phyloP scores from a whole-genome alignment of 768 basidiomycete species.

The Naganishia onofrii region DNA sequence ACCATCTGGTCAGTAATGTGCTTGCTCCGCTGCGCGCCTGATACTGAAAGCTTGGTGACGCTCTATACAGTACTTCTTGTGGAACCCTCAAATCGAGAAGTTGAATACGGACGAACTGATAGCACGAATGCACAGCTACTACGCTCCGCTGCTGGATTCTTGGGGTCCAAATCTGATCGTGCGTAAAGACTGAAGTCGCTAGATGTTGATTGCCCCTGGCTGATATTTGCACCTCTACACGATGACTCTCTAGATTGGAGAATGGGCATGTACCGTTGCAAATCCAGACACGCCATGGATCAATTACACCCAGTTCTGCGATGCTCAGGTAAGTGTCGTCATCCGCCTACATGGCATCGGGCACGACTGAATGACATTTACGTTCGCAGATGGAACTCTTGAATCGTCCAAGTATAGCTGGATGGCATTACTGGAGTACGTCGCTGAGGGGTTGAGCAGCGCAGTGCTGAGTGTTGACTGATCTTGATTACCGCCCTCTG shows the following conservation, averaged over 20 bases:
- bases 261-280: slow-evolving; percentile 26
- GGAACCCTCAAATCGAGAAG: background rate
- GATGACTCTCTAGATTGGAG: slow-evolving; percentile 14
- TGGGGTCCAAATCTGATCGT: slow-evolving; percentile 13
- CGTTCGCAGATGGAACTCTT: slow-evolving; percentile 10
- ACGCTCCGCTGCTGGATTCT: background rate
- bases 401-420: slow-evolving; percentile 6
- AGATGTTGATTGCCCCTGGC: background rate
- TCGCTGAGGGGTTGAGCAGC: background rate
- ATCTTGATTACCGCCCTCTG: background rate
- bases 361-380: background rate
- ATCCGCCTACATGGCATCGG: background rate
- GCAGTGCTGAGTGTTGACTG: background rate
- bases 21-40: background rate
- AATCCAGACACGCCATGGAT: slow-evolving; percentile 9
- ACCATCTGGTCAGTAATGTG: slow-evolving; percentile 1
- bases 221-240: background rate
- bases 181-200: background rate
- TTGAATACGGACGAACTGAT: slow-evolving; percentile 18
- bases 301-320: slow-evolving; percentile 22
- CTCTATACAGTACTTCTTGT: slow-evolving; percentile 14
- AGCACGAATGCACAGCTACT: slow-evolving; percentile 2
- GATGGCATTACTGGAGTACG: slow-evolving; percentile 32
- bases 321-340: slow-evolving; percentile 20
- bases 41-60: background rate